phyloP scores from a whole-genome alignment of 2,329 filamentous ascomycete species.

The Cytospora piceae region DNA sequence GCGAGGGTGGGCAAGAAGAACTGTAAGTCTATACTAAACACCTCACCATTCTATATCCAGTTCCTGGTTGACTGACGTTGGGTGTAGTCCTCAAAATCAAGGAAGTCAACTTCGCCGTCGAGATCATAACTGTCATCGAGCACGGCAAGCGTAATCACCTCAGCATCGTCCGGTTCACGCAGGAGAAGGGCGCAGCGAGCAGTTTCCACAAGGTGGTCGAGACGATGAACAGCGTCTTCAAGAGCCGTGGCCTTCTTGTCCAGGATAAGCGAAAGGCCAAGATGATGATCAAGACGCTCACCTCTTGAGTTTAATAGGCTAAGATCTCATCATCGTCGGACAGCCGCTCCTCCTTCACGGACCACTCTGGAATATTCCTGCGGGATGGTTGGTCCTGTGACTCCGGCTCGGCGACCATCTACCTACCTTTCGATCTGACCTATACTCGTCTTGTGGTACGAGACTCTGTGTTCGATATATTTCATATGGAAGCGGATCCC shows the following conservation, averaged over 20 bases:
- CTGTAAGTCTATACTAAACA: constrained; percentile 60
- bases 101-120: constrained; percentile 83
- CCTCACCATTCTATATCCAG: not conserved
- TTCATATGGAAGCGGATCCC: not conserved
- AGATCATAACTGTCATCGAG: constrained; percentile 88
- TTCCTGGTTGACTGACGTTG: not conserved
- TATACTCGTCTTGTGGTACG: not conserved
- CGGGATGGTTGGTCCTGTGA: constrained; percentile 1
- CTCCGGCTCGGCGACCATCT: not conserved
- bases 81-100: constrained; percentile 76
- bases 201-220: constrained; percentile 85
- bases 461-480: not conserved
- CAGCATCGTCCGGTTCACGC: constrained; percentile 82
- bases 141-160: constrained; percentile 77
- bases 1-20: constrained; percentile 77
- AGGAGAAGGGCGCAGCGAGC: constrained; percentile 88
- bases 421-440: not conserved
- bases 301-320: constrained; percentile 45
- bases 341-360: constrained; percentile 7
- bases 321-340: constrained; percentile 15
- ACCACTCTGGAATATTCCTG: constrained; percentile 1
- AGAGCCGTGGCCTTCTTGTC: constrained; percentile 67
- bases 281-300: constrained; percentile 74
- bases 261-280: constrained; percentile 67
- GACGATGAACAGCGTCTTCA: constrained; percentile 71